Base-by-base conservation (phyloP, 441 rosid species). In the Croton laevigatus region DNA sequence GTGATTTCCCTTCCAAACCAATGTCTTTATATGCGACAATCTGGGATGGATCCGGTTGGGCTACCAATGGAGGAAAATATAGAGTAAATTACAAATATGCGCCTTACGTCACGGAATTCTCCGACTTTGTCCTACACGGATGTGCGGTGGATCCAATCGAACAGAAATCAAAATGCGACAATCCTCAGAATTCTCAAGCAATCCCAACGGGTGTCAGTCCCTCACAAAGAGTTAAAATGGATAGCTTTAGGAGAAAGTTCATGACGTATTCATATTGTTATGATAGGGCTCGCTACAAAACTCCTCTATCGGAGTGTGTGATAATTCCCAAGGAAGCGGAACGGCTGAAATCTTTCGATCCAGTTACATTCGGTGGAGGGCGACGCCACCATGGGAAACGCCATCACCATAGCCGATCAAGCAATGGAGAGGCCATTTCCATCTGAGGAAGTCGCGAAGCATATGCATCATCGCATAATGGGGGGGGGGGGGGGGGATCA, bases 21-120 rank as follows among this genome's bases (percentile, higher is more conserved):
- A 94, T 94, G 98, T 86, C 96, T 34, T 72, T 90, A 62, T 94
- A 90, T 70, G 91, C 93, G 44, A 94, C 97, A 16, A 90, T 91
- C 70, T 94, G 98, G 98, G 98, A 94, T 49, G 98, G 94, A 9
- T 94, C 97, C 6, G 80, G 82, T 63, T 94, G 98, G 98, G 98
- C 98, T 1, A 94, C 97, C 22, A 82, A 87, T 49, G 97, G 97
- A 70, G 98, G 98, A 49, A 94, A 89, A 67, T 89, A 94, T 66
- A 83, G 86, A 62, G 91, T 91, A 45, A 91, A 90, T 73, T 91
- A 94, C 86, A 86, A 86, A 63, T 94, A 89, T 44, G 91, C 94
- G 4, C 97, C 97, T 48, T 94, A 85, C 53, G 65, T 88, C 0
- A 76, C 91, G 0, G 71, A 77, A 52, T 88, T 90, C 76, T 81